Conservation (phyloP, 345 rosid genomes). For the Cardamine occulta region DNA sequence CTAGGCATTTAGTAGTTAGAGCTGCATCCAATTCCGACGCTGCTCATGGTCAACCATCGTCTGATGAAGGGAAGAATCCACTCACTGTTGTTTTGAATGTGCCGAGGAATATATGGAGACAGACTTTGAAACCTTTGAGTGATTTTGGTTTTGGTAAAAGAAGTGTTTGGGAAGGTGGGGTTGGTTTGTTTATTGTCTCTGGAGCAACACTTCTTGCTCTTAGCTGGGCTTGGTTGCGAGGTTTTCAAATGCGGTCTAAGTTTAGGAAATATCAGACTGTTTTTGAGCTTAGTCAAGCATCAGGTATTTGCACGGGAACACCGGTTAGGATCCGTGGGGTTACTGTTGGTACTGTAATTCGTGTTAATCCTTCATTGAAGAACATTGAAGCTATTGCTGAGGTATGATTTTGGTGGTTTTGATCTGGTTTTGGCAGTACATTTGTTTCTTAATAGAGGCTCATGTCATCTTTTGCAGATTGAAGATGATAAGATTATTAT, state of each 20-base stretch:
- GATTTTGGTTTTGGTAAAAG: constrained; percentile 93
- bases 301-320: constrained; percentile 90
- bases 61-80: constrained; percentile 57
- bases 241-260: constrained; percentile 76
- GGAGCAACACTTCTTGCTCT: constrained; percentile 85
- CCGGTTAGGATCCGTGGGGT: constrained; percentile 97
- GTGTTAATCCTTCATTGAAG: constrained; percentile 86
- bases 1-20: constrained; percentile 44
- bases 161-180: constrained; percentile 99
- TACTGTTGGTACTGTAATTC: constrained; percentile 84
- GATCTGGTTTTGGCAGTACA: background rate
- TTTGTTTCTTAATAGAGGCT: background rate
- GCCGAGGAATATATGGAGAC: constrained; percentile 78
- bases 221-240: constrained; percentile 89
- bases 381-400: constrained; percentile 92
- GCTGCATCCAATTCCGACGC: constrained; percentile 60
- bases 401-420: constrained; percentile 51
- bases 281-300: constrained; percentile 82
- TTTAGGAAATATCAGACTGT: constrained; percentile 85
- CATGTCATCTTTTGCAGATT: constrained; percentile 51
- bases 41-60: constrained; percentile 51
- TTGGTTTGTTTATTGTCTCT: constrained; percentile 90
- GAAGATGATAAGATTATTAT: constrained; percentile 95
- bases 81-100: constrained; percentile 68
- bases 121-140: constrained; percentile 74